Evolutionary conservation across 2,329 filamentous ascomycete genomes (phyloP), one percentile per base, ranked within the genome.

Genomic region (Verticillium tricorpus): DNA sequence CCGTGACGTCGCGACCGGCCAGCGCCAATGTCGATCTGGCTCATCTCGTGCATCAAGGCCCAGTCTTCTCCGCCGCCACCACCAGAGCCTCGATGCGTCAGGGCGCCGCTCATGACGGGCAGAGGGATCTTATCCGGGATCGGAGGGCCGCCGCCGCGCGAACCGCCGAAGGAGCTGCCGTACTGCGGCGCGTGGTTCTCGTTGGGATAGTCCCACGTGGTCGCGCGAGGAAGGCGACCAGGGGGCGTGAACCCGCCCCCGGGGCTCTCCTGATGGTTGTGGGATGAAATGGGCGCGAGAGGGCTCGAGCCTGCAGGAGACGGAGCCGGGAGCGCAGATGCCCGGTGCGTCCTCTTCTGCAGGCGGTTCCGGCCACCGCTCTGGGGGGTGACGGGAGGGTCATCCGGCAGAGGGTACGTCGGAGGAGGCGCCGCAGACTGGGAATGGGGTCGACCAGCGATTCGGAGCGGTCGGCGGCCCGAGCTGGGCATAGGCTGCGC

Each of bases 121-220:
- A 89, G 73, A 1, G 89, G 88, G 9, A 91, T 78, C 74, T 92
- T 92, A n/a, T 88, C 87, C 3, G 89, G 89, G 57, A 91, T 82
- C 0, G 87, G 85, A 14, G 89, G 89, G 0, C 70, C 73, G 1
- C 65, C 66, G 11, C 60, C 66, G 11, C 60, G 63, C 19, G 59
- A 56, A 5, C 68, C 66, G n/a, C 71, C 69, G 6, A 68, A 64
- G 25, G 69, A 69, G 34, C 62, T 65, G 19, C 69, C 68, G 57
- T 78, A 77, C 22, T 76, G 67, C 1, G 78, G 77, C 1, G 76
- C 76, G 56, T 83, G 74, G 65, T 85, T 86, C 67, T 86, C 83
- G 61, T 72, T 79, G n/a, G 77, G 72, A 57, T 80, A 82, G 60
- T 86, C 84, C 70, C 81, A 85, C 0, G 82, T 83, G 61, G 77